Conservation (phyloP, 768 basidiomycete species). For the Termitomyces sp. region DNA sequence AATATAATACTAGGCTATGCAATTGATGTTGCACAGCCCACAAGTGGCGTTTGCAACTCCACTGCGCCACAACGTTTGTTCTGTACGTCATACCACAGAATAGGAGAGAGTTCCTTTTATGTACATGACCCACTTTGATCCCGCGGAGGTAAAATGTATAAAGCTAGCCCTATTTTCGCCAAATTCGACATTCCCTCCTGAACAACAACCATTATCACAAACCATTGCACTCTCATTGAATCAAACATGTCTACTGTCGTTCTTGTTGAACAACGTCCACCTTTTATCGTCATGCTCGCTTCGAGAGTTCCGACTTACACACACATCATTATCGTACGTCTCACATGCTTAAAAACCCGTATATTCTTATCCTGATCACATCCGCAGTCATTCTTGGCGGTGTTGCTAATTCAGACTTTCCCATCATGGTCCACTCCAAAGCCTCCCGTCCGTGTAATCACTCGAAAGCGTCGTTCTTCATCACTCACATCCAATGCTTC, state of each 20-base stretch:
- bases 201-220: neutral
- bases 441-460: conserved; percentile 2
- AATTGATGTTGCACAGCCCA: neutral
- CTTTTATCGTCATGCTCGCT: conserved; percentile 1
- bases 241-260: neutral
- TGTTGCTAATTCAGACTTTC: neutral
- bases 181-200: neutral
- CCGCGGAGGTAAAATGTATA: conserved; percentile 3
- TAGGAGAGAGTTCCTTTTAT: conserved; percentile 3
- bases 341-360: neutral
- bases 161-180: neutral
- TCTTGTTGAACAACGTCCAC: conserved; percentile 7
- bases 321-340: conserved; percentile 5
- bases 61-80: conserved; percentile 1
- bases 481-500: conserved; percentile 5
- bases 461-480: neutral
- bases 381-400: conserved; percentile 6
- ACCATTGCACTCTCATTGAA: neutral
- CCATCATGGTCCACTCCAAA: neutral
- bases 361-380: conserved; percentile 5
- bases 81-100: neutral
- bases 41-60: neutral
- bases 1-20: neutral
- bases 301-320: conserved; percentile 3
- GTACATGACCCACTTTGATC: neutral